phyloP scores from a whole-genome alignment of 2,329 filamentous ascomycete genomes.

The Aspergillus neoniger region DNA sequence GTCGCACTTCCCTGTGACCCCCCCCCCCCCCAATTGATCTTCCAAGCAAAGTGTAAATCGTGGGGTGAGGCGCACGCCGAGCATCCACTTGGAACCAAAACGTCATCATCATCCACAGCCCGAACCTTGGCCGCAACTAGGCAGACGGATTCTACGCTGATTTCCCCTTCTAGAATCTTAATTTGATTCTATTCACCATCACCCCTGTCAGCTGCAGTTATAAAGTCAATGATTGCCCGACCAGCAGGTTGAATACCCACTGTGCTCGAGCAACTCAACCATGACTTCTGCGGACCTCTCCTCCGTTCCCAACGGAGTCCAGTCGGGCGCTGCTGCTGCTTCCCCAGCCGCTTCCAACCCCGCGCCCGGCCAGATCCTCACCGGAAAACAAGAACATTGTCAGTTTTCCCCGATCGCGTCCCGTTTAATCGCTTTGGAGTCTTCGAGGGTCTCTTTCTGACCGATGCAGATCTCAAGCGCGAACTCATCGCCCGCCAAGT shows the following conservation, averaged over 20 bases:
- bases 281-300: slow-evolving; percentile 2
- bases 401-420: slow-evolving; percentile 33
- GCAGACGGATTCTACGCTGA: slow-evolving; percentile 33
- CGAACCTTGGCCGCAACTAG: slow-evolving; percentile 21
- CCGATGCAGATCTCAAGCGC: slow-evolving; percentile 77
- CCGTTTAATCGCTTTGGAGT: not conserved
- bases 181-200: not conserved
- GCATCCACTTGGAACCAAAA: slow-evolving; percentile 12
- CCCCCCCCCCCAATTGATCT: not conserved
- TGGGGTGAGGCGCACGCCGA: slow-evolving; percentile 5
- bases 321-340: slow-evolving; percentile 13
- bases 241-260: not conserved
- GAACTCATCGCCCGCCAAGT: slow-evolving; percentile 92
- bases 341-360: slow-evolving; percentile 33
- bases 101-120: slow-evolving; percentile 24
- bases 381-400: slow-evolving; percentile 99
- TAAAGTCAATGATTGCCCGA: slow-evolving; percentile 12
- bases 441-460: slow-evolving; percentile 12
- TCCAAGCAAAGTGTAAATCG: not conserved
- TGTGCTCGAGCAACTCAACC: slow-evolving; percentile 7
- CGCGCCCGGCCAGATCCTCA: slow-evolving; percentile 66
- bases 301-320: slow-evolving; percentile 10
- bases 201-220: not conserved
- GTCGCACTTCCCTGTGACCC: not conserved
- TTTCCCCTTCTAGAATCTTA: not conserved